Evolutionary conservation across 495 filamentous ascomycete species (phyloP).

Genomic region (Penicillium silybi): DNA sequence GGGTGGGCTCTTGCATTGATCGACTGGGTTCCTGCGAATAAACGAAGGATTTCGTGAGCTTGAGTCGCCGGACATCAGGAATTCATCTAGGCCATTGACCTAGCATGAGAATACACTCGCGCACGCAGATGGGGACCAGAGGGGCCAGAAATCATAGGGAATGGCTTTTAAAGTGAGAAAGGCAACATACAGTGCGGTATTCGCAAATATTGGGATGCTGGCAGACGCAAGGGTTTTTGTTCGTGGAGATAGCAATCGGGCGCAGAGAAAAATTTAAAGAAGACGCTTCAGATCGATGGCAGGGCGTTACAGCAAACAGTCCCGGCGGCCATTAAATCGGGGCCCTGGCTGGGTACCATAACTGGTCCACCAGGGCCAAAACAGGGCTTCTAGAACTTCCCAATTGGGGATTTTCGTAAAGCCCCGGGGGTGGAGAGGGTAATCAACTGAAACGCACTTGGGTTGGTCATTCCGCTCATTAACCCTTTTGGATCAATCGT

Average conservation of each 20-base stretch:
- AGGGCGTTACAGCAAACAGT: conserved; percentile 13
- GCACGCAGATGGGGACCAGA: conserved; percentile 12
- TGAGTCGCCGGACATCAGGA: conserved; percentile 20
- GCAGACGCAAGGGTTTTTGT: conserved; percentile 13
- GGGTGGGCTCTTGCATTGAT: conserved; percentile 11
- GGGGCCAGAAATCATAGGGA: conserved; percentile 13
- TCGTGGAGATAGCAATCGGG: conserved; percentile 4
- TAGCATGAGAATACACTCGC: conserved; percentile 11
- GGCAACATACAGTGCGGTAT: conserved; percentile 16
- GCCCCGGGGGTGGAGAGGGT: conserved; percentile 1
- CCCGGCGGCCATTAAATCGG: conserved; percentile 17
- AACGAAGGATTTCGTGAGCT: conserved; percentile 21
- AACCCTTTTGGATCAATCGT: conserved; percentile 5
- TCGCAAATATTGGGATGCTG: conserved; percentile 1
- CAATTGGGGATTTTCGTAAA: conserved; percentile 10
- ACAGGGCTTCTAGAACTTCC: conserved; percentile 18
- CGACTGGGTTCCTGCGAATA: conserved; percentile 12
- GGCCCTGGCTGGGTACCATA: conserved; percentile 6
- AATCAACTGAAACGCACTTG: conserved; percentile 15
- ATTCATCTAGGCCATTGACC: conserved; percentile 16
- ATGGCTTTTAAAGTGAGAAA: conserved; percentile 8
- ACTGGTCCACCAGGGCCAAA: conserved; percentile 5
- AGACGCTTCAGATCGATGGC: conserved; percentile 9
- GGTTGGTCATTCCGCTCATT: conserved; percentile 1
- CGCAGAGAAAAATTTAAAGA: conserved; percentile 10